Evolutionary conservation across 345 rosid genomes (phyloP).

Genomic region (Hypericum androsaemum): DNA sequence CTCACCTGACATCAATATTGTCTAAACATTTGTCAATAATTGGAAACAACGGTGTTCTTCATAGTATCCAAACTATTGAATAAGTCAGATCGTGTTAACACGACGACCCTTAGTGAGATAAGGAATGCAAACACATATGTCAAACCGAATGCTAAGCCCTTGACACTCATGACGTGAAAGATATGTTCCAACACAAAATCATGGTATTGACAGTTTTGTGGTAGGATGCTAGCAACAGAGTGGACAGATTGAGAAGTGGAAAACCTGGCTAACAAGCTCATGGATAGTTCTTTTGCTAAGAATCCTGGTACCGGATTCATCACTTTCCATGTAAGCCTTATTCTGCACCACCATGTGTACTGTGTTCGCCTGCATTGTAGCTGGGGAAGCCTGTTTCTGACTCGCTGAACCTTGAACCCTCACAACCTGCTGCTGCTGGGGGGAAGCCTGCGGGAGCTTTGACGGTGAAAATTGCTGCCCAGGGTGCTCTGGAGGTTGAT

Average conservation of each 20-base stretch:
- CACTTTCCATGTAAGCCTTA: constrained; percentile 42
- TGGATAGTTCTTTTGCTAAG: constrained; percentile 83
- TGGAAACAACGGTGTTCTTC: no score
- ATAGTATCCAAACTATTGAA: no score
- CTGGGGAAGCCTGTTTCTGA: constrained; percentile 48
- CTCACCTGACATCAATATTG: no score
- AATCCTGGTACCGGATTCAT: constrained; percentile 50
- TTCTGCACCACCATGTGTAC: constrained; percentile 34
- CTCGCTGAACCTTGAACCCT: constrained; percentile 33
- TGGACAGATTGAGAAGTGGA: constrained; percentile 2
- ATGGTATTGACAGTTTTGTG: background rate
- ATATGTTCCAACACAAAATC: background rate
- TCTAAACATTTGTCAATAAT: no score
- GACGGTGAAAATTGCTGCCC: constrained; percentile 48
- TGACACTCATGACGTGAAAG: no score
- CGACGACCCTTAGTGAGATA: no score
- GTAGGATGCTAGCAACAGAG: background rate
- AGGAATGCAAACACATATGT: no score
- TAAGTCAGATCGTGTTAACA: no score
- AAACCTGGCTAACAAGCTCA: constrained; percentile 79
- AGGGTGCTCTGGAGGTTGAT: constrained; percentile 45
- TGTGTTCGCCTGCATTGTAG: constrained; percentile 33
- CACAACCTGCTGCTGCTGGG: constrained; percentile 44
- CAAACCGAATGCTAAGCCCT: no score
- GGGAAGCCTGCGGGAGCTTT: constrained; percentile 43